Conservation (phyloP, 2,329 filamentous ascomycete genomes). For the Cercospora zeae-maydis region DNA sequence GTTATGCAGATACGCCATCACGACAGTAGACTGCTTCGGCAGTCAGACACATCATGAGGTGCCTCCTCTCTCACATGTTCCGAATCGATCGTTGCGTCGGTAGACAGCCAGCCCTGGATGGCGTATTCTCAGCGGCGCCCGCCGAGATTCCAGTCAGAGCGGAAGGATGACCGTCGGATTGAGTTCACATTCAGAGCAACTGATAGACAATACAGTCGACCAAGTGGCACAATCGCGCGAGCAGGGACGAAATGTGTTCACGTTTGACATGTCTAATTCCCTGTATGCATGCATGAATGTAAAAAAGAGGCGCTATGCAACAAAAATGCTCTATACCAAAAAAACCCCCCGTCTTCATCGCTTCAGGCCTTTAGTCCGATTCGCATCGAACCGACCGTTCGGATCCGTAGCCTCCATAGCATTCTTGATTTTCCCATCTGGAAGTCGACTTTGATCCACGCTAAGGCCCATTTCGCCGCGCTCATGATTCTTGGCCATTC, state of each 20-base stretch:
- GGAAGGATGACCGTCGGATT: no score
- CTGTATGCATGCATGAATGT: background rate
- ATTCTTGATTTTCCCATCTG: slow-evolving; percentile 21
- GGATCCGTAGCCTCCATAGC: slow-evolving; percentile 9
- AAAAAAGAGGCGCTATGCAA: background rate
- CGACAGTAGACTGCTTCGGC: background rate
- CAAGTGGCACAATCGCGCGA: no score
- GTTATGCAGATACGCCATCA: background rate
- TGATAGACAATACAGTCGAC: no score
- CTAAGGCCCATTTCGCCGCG: slow-evolving; percentile 21
- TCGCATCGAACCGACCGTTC: background rate
- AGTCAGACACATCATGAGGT: background rate
- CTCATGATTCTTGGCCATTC: slow-evolving; percentile 33
- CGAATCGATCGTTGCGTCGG: no score
- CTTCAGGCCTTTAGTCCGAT: background rate
- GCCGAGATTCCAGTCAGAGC: no score
- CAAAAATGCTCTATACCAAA: background rate
- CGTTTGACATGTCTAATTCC: no score
- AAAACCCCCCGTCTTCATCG: background rate
- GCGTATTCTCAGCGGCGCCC: no score
- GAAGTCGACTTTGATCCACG: slow-evolving; percentile 18
- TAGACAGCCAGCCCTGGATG: no score
- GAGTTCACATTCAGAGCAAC: no score
- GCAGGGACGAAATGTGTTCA: no score
- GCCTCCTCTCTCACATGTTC: background rate